Evolutionary conservation across 176 grass and related monocot species (phyloP).

Genomic region (Leersia perrieri): DNA sequence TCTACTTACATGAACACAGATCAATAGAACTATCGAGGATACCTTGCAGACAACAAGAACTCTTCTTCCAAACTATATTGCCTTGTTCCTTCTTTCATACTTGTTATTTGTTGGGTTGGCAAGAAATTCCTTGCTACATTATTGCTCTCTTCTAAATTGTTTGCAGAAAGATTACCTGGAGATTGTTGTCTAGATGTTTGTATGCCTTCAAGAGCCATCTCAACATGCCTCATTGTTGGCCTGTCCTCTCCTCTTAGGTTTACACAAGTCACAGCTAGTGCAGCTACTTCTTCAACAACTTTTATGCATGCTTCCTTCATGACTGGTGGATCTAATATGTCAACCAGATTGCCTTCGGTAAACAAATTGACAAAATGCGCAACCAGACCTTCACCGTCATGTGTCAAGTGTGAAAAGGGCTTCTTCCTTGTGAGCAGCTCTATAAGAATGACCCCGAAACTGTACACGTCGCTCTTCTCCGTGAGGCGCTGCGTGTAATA

Average conservation of each 20-base stretch:
- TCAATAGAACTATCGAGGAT: too few relatives aligned
- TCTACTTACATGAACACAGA: too few relatives aligned
- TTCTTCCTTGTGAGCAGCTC: background rate
- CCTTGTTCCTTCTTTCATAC: too few relatives aligned
- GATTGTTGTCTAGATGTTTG: background rate
- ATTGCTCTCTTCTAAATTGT: background rate
- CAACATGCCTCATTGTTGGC: background rate
- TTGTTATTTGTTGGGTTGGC: background rate
- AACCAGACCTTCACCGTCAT: background rate
- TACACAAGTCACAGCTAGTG: background rate
- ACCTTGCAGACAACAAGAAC: too few relatives aligned
- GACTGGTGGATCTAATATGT: background rate
- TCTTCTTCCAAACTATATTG: too few relatives aligned
- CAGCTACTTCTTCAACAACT: background rate
- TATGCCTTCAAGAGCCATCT: background rate
- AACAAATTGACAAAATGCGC: too few relatives aligned
- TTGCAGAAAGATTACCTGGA: background rate
- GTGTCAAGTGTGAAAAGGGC: background rate
- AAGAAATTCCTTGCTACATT: too few relatives aligned
- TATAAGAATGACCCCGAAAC: conserved; percentile 56
- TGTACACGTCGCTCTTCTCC: conserved; percentile 95
- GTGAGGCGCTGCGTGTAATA: conserved; percentile 31
- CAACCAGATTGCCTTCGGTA: background rate
- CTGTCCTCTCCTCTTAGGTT: too few relatives aligned
- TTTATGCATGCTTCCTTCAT: background rate